phyloP scores from a whole-genome alignment of 179 eudicot species.

The Beta macrorhiza region DNA sequence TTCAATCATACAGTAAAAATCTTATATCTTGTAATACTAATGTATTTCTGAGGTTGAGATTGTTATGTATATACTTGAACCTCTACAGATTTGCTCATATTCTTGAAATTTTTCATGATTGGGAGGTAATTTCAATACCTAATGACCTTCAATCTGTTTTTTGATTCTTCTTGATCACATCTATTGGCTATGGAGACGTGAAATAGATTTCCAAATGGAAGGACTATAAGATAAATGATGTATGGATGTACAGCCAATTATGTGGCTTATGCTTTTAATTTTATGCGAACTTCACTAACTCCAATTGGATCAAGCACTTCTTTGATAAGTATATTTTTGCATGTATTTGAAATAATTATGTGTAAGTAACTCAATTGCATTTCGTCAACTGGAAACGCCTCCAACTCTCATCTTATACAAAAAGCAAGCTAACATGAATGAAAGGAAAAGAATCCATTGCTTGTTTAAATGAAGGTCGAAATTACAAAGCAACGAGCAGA shows the following conservation, averaged over 20 bases:
- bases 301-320: background rate
- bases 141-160: background rate
- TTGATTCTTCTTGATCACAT: background rate
- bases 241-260: background rate
- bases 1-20: background rate
- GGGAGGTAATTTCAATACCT: background rate
- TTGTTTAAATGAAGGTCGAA: slow-evolving; percentile 18
- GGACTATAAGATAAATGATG: background rate
- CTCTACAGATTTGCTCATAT: background rate
- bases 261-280: background rate
- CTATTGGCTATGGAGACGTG: background rate
- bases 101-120: background rate
- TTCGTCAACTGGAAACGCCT: slow-evolving; percentile 8
- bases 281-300: background rate
- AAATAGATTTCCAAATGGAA: background rate
- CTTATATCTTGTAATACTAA: background rate
- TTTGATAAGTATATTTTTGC: background rate
- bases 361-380: slow-evolving; percentile 20
- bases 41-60: background rate
- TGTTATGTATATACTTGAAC: background rate
- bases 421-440: slow-evolving; percentile 19
- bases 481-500: slow-evolving; percentile 37
- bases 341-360: slow-evolving; percentile 14
- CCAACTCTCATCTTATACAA: background rate
- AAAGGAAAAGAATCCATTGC: slow-evolving; percentile 21